Evolutionary conservation across 139 green algal genomes (phyloP).

Genomic region (Pleodorina starrii): DNA sequence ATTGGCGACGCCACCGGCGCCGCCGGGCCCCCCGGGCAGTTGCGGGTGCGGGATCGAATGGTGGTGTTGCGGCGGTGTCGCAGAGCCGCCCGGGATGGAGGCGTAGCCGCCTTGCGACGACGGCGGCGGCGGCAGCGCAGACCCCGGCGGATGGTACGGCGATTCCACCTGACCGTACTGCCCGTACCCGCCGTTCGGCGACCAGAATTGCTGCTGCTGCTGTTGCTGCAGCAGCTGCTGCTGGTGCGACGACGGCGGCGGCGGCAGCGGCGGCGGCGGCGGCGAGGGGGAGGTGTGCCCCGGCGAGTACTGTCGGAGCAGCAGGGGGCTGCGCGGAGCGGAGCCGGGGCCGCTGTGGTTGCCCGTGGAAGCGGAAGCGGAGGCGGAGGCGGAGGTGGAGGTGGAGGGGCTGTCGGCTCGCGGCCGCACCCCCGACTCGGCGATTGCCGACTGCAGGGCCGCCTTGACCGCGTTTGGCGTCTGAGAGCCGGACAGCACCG

Average conservation of each 20-base stretch:
- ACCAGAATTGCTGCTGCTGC: background rate
- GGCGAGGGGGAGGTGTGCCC: background rate
- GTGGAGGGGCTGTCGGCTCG: conserved; percentile 11
- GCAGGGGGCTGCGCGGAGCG: background rate
- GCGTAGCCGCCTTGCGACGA: too few relatives aligned
- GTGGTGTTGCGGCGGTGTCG: too few relatives aligned
- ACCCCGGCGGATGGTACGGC: background rate
- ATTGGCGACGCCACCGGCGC: background rate
- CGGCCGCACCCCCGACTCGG: background rate
- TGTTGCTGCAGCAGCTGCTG: too few relatives aligned
- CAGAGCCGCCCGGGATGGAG: background rate
- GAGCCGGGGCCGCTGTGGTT: too few relatives aligned
- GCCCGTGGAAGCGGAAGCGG: too few relatives aligned
- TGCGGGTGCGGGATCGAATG: too few relatives aligned
- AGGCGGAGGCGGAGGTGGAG: too few relatives aligned
- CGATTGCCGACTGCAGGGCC: conserved; percentile 19
- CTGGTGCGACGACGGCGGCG: too few relatives aligned
- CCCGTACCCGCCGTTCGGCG: background rate
- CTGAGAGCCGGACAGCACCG: conserved; percentile 46
- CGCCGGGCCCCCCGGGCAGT: too few relatives aligned
- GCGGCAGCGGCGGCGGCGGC: too few relatives aligned
- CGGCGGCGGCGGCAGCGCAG: background rate
- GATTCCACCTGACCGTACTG: background rate
- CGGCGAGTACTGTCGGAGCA: background rate
- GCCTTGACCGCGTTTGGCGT: conserved; percentile 25